phyloP scores from a whole-genome alignment of 2,329 filamentous ascomycete species.

The Monilinia fructicola region DNA sequence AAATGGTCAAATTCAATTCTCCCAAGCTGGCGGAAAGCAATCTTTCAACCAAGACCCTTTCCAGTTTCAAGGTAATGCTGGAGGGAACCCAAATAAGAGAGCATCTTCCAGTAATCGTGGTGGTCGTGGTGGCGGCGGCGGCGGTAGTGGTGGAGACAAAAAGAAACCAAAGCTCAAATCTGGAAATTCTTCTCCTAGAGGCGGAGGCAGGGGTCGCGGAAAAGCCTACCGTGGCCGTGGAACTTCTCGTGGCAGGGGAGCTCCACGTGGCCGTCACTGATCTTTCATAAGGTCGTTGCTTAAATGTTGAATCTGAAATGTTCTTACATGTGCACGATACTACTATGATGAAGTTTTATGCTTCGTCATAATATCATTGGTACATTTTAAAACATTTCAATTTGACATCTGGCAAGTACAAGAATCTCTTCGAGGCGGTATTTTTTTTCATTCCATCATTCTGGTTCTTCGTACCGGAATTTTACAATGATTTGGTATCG shows the following conservation, averaged over 20 bases:
- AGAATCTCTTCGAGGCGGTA: neutral
- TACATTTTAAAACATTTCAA: neutral
- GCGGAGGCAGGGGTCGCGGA: neutral
- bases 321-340: neutral
- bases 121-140: neutral
- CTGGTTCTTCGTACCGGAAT: neutral
- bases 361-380: neutral
- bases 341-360: conserved; percentile 1
- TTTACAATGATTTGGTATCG: neutral
- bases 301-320: neutral
- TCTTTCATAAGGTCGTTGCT: neutral
- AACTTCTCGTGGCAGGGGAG: conserved; percentile 5
- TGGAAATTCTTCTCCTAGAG: conserved; percentile 5
- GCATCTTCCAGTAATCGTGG: conserved; percentile 1
- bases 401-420: neutral
- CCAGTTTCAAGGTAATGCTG: conserved; percentile 16
- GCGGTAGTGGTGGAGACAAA: conserved; percentile 1
- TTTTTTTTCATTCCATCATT: neutral
- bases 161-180: conserved; percentile 9
- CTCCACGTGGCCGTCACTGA: conserved; percentile 16
- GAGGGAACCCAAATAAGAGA: neutral
- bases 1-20: conserved; percentile 18
- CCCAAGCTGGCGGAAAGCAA: conserved; percentile 9
- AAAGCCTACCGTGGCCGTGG: conserved; percentile 7
- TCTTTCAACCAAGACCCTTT: conserved; percentile 13